Conservation (phyloP, 2,329 filamentous ascomycete species). For the Fusarium ambrosium region DNA sequence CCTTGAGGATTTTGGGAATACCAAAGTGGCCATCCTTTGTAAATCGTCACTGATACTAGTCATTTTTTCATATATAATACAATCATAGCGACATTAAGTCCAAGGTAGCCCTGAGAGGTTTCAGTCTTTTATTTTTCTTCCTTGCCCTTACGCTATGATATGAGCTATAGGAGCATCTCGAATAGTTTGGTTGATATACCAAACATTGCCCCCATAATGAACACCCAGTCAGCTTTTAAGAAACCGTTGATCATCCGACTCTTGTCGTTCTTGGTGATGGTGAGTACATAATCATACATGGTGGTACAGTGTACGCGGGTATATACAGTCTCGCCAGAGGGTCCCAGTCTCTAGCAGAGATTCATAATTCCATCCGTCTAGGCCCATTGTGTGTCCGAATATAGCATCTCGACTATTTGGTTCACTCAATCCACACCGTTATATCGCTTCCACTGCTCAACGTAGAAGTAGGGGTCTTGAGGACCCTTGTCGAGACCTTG, state of each 20-base stretch:
- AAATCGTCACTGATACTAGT: background rate
- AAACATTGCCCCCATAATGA: background rate
- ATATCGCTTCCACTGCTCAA: slow-evolving; percentile 76
- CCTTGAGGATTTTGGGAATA: background rate
- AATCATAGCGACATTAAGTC: background rate
- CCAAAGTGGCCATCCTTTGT: background rate
- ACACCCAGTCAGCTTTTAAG: slow-evolving; percentile 17
- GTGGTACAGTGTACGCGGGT: slow-evolving; percentile 49
- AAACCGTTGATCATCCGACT: slow-evolving; percentile 24
- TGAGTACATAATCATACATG: slow-evolving; percentile 48
- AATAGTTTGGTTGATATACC: background rate
- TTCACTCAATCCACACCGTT: slow-evolving; percentile 70
- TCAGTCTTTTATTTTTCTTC: background rate
- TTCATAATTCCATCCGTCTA: slow-evolving; percentile 13
- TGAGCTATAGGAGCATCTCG: background rate
- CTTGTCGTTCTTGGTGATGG: slow-evolving; percentile 16
- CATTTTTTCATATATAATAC: background rate
- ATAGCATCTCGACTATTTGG: background rate
- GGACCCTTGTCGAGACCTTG: slow-evolving; percentile 67
- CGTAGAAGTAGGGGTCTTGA: slow-evolving; percentile 71
- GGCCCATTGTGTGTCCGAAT: background rate
- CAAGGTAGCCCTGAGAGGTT: background rate
- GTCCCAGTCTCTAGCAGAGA: slow-evolving; percentile 27
- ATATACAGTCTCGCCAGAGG: slow-evolving; percentile 48
- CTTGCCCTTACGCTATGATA: background rate